A percentile compares a stretch with the other conserved stretches of the same genome.
These are phyloP conservation scores for Fusarium foetens DNA, from an alignment of 2,329 filamentous ascomycete genomes.

Conservation along the genomic window DNA sequence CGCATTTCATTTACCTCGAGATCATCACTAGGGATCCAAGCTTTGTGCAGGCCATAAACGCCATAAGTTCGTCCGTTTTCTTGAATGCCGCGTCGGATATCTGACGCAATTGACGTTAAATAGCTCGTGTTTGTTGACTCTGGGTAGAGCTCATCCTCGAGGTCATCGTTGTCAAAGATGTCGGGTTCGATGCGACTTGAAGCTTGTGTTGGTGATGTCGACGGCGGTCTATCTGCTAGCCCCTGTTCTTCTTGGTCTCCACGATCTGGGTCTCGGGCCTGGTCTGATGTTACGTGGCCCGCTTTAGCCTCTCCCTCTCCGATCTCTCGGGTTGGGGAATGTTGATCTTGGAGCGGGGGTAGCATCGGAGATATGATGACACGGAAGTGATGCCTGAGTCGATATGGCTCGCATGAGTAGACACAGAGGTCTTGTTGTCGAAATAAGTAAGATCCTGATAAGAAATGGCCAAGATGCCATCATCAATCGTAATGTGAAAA, in stretches of 20 bases:
- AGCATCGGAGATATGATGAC: neutral
- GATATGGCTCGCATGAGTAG: neutral
- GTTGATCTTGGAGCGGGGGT: neutral
- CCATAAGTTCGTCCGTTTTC: conserved; percentile 40
- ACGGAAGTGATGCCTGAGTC: neutral
- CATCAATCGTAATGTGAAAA: neutral
- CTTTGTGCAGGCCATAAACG: conserved; percentile 40
- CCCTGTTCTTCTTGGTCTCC: conserved; percentile 6
- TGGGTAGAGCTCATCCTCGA: conserved; percentile 44
- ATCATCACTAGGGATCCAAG: conserved; percentile 38
- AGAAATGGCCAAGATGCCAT: neutral
- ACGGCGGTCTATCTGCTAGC: neutral
- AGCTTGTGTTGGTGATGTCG: neutral
- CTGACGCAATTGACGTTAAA: conserved; percentile 42
- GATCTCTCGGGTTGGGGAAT: neutral
- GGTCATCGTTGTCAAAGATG: conserved; percentile 22
- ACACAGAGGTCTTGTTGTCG: neutral
- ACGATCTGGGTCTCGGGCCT: neutral
- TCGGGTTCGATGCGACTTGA: conserved; percentile 37
- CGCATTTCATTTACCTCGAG: conserved; percentile 7
- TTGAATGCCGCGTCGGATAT: conserved; percentile 38
- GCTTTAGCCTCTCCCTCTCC: conserved; percentile 2
- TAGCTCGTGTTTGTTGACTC: conserved; percentile 47
- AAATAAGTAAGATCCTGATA: neutral
- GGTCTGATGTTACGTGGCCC: conserved; percentile 1